These are phyloP conservation scores for Dipodascus albidus DNA, from an alignment of 805 yeast species.

Conservation along the genomic window DNA sequence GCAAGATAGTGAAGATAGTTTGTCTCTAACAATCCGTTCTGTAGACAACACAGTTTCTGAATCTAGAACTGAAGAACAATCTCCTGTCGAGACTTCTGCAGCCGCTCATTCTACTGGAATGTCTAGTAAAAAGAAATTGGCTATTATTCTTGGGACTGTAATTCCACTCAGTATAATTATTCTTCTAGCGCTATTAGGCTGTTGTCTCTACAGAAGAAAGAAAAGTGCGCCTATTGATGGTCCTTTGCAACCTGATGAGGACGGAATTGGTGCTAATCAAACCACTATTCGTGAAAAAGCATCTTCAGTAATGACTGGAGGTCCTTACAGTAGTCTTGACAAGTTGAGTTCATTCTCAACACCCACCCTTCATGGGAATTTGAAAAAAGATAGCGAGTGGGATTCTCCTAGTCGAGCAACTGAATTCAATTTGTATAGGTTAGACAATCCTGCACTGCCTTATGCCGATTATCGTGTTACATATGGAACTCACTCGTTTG, in stretches of 20 bases:
- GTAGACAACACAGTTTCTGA: slow-evolving; percentile 22
- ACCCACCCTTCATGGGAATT: background rate
- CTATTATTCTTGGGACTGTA: slow-evolving; percentile 85
- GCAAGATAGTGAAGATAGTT: slow-evolving; percentile 32
- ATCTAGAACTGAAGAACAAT: too few species aligned
- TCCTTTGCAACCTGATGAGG: slow-evolving; percentile 18
- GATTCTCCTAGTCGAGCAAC: slow-evolving; percentile 27
- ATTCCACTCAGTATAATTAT: slow-evolving; percentile 40
- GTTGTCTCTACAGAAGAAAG: slow-evolving; percentile 45
- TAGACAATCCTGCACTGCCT: slow-evolving; percentile 18
- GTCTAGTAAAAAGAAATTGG: slow-evolving; percentile 36
- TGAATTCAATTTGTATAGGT: slow-evolving; percentile 25
- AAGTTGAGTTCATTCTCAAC: background rate
- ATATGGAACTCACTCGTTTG: background rate
- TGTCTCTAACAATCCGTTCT: slow-evolving; percentile 13
- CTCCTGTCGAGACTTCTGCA: slow-evolving; percentile 24
- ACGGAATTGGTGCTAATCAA: slow-evolving; percentile 7
- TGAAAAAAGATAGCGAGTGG: slow-evolving; percentile 17
- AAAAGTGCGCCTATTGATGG: slow-evolving; percentile 17
- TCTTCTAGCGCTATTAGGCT: slow-evolving; percentile 40
- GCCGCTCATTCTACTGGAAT: slow-evolving; percentile 16
- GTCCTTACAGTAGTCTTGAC: background rate
- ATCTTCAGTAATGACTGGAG: background rate
- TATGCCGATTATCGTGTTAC: background rate
- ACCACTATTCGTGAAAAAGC: slow-evolving; percentile 6